Percentiles rank a stretch among this genome's conserved stretches.
Conservation (phyloP, 2,329 filamentous ascomycete genomes). For the Neocatenulostroma microsporum region DNA sequence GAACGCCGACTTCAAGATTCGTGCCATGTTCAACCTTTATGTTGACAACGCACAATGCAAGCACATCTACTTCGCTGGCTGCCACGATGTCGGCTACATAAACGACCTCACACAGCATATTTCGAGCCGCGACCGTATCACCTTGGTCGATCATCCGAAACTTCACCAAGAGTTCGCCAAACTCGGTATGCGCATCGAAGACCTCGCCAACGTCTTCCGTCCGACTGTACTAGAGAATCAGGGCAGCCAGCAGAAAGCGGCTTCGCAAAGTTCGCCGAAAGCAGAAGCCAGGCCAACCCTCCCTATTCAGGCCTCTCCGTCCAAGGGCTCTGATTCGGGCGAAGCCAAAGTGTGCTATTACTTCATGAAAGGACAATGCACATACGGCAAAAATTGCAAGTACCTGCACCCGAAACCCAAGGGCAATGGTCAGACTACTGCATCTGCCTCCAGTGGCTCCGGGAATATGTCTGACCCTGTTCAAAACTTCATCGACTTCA, state of each 20-base stretch:
- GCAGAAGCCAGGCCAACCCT: no score
- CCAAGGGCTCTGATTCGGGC: no score
- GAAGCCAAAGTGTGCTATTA: slow-evolving; percentile 19
- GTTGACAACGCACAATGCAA: slow-evolving; percentile 54
- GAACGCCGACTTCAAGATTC: slow-evolving; percentile 53
- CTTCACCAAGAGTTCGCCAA: slow-evolving; percentile 48
- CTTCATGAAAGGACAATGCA: slow-evolving; percentile 25
- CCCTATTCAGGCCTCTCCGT: no score
- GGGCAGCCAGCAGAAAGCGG: no score
- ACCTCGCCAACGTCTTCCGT: slow-evolving; percentile 48
- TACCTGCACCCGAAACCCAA: slow-evolving; percentile 18
- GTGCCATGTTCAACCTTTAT: slow-evolving; percentile 45
- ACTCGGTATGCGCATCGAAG: slow-evolving; percentile 45
- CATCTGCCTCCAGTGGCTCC: no score
- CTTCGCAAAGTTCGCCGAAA: no score
- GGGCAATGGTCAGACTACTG: slow-evolving; percentile 9
- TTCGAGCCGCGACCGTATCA: slow-evolving; percentile 43
- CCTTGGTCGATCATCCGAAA: slow-evolving; percentile 46
- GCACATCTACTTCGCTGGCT: slow-evolving; percentile 57
- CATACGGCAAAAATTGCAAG: slow-evolving; percentile 23
- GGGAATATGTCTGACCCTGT: no score
- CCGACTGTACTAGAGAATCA: no score
- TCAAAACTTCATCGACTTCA: slow-evolving; percentile 8
- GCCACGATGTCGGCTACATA: slow-evolving; percentile 53
- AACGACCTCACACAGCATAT: slow-evolving; percentile 48